Base-by-base conservation (phyloP, 2,329 filamentous ascomycete species). In the Orbilia brochopaga region DNA sequence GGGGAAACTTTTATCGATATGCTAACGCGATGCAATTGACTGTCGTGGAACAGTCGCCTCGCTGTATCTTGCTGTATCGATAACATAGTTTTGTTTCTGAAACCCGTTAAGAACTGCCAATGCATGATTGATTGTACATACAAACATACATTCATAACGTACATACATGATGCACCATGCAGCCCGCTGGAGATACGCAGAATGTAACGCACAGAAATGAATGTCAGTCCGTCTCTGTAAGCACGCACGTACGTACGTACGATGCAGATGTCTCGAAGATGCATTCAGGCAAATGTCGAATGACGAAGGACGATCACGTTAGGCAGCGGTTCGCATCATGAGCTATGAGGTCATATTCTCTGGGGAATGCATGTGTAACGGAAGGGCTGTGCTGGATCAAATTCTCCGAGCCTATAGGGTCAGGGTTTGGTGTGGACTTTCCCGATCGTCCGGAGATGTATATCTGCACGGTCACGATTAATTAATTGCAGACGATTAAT, bases 321-420 rank as follows among this genome's bases (percentile, higher is more conserved):
- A 50, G 42, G 37, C 37, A 42, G 37, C 37, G 8, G 11, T 10
- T 23, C 19, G 15, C 44, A 48, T 48, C 17, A 19, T 48, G 17
- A 48, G 21, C 44, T 2, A 48, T 48, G 44, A 48, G 44, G 44
- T 48, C 44, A 48, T 48, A n/a, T 19, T 10, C 59, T 59, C 66
- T 64, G 66, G 60, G 67, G 67, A 72, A 72, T 72, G 67, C 60
- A 72, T 72, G 67, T 65, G 64, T 44, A 56, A 65, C 67, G 67
- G 67, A 65, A 72, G 57, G 66, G 67, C 67, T 64, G 67, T 72
- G 67, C 60, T 59, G 54, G 46, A 46, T 48, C 44, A 65, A 72
- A 72, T 72, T 72, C 67, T 72, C 67, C 67, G 67, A 72, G 35
- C 67, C 66, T 70, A 70, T 70, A 54, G 40, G 51, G 51, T 58